These are phyloP conservation scores for Sporisorium reilianum DNA, from an alignment of 1,284 basidiomycete species.

Conservation along the genomic window DNA sequence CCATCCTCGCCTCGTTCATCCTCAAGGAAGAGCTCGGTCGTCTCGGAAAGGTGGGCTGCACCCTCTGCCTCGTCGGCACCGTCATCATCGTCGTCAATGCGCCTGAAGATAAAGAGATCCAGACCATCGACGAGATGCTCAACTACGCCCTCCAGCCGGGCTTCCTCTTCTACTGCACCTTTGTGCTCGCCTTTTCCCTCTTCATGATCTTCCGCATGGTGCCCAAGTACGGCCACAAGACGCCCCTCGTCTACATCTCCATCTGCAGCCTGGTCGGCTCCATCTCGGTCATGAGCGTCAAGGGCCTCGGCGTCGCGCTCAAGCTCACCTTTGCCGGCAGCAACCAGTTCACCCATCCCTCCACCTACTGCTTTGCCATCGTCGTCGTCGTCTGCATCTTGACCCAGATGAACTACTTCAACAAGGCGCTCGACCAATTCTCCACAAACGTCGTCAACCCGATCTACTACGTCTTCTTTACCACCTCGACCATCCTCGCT, in stretches of 20 bases:
- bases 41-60: conserved; percentile 90
- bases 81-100: conserved; percentile 96
- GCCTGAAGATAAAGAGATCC: conserved; percentile 91
- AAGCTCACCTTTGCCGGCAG: conserved; percentile 93
- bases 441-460: conserved; percentile 99
- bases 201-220: conserved; percentile 87
- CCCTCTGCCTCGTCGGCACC: conserved; percentile 88
- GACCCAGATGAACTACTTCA: conserved; percentile 99
- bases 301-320: conserved; percentile 95
- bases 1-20: conserved; percentile 84
- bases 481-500: conserved; percentile 92
- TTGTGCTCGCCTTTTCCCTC: conserved; percentile 80
- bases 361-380: conserved; percentile 92
- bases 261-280: conserved; percentile 91
- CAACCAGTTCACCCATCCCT: conserved; percentile 94
- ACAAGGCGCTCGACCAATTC: conserved; percentile 96
- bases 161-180: conserved; percentile 83
- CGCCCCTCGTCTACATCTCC: conserved; percentile 91
- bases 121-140: conserved; percentile 94
- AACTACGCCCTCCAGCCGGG: conserved; percentile 87
- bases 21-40: conserved; percentile 94
- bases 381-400: conserved; percentile 88
- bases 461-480: conserved; percentile 98
- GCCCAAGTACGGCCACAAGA: conserved; percentile 87
- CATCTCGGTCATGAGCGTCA: conserved; percentile 88